These are phyloP conservation scores for Mucor velutinosus DNA, from an alignment of 371 early-diverging fungal species.

Conservation along the genomic window DNA sequence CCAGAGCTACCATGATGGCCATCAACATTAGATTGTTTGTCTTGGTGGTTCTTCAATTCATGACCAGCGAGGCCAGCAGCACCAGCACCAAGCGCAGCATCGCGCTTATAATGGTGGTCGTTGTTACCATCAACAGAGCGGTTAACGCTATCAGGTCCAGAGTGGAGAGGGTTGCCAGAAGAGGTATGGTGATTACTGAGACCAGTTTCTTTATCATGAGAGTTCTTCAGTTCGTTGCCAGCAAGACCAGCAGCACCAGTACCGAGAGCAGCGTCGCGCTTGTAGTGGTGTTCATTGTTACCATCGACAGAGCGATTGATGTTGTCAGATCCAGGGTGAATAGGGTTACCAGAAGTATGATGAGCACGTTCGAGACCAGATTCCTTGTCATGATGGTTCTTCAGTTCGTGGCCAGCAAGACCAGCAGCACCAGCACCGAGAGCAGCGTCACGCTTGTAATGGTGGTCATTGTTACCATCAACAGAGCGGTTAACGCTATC, in stretches of 20 bases:
- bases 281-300: neutral
- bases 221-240: constrained; percentile 8
- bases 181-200: neutral
- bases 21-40: neutral
- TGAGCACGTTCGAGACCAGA: neutral
- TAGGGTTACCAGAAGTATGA: too few relatives aligned
- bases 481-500: neutral
- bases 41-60: constrained; percentile 12
- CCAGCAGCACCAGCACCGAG: constrained; percentile 15
- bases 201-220: neutral
- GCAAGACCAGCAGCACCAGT: constrained; percentile 19
- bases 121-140: too few relatives aligned
- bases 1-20: constrained; percentile 1
- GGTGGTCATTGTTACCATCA: neutral
- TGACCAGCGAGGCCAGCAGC: constrained; percentile 18
- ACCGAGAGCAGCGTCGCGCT: neutral
- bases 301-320: neutral
- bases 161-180: neutral
- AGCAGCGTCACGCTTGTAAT: constrained; percentile 11
- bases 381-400: constrained; percentile 13
- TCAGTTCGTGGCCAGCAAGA: constrained; percentile 11
- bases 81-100: constrained; percentile 18
- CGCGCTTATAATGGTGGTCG: constrained; percentile 13
- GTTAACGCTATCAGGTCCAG: too few relatives aligned
- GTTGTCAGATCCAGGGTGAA: neutral